These are phyloP conservation scores for Exophiala phaeomuriformis DNA, from an alignment of 2,329 filamentous ascomycete species.

Conservation along the genomic window DNA sequence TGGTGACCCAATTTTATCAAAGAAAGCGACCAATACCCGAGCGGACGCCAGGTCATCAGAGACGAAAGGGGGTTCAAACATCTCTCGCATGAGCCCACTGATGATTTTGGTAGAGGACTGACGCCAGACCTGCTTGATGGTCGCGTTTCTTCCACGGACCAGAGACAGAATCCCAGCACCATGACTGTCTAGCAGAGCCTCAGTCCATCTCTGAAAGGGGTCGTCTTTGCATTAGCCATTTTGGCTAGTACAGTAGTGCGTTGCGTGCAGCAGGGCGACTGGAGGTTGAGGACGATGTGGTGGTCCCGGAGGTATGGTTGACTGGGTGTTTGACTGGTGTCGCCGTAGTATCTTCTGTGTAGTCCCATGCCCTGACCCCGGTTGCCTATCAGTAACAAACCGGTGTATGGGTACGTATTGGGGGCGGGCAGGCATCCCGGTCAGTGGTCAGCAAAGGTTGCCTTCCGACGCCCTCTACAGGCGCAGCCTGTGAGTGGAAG, in stretches of 20 bases:
- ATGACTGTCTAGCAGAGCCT: neutral
- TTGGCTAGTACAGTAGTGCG: neutral
- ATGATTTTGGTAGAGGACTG: too few relatives aligned
- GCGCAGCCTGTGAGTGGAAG: neutral
- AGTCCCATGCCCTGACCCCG: neutral
- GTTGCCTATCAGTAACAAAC: neutral
- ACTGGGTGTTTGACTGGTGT: too few relatives aligned
- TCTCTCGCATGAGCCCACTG: too few relatives aligned
- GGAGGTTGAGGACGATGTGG: neutral
- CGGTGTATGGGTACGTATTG: slow-evolving; percentile 3
- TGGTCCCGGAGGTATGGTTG: neutral
- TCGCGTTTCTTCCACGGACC: too few relatives aligned
- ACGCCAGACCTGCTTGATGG: too few relatives aligned
- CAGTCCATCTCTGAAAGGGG: neutral
- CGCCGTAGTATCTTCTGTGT: neutral
- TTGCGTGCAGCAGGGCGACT: neutral
- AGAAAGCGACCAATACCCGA: too few relatives aligned
- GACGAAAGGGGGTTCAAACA: too few relatives aligned
- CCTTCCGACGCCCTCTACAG: neutral
- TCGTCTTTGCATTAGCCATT: neutral
- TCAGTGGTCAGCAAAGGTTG: neutral
- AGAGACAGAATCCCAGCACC: too few relatives aligned
- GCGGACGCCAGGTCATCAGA: too few relatives aligned
- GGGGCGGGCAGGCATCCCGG: neutral
- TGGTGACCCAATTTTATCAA: too few relatives aligned